Conservation (phyloP, 2,329 filamentous ascomycete genomes). For the Aspergillus thermomutatus region DNA sequence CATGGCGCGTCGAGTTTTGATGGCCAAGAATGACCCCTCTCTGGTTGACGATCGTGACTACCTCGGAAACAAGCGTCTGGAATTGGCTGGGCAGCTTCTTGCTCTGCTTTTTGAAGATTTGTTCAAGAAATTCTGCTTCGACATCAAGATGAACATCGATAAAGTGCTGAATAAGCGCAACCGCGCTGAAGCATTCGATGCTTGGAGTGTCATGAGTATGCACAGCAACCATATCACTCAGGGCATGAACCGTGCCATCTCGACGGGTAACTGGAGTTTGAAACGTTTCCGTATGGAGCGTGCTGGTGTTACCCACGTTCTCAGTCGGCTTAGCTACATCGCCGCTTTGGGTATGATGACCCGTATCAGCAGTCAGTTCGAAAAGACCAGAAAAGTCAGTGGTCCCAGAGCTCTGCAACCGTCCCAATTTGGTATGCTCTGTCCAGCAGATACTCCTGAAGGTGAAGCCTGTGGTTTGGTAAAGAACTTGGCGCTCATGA, state of each 20-base stretch:
- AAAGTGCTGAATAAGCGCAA: constrained; percentile 94
- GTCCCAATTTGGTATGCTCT: constrained; percentile 98
- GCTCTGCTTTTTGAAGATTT: constrained; percentile 94
- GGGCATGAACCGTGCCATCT: constrained; percentile 93
- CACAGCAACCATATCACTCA: constrained; percentile 84
- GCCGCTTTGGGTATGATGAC: constrained; percentile 99
- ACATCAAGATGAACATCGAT: constrained; percentile 90
- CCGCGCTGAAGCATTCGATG: constrained; percentile 82
- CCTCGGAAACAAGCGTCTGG: constrained; percentile 93
- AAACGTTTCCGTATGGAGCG: constrained; percentile 99
- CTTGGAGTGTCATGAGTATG: constrained; percentile 76
- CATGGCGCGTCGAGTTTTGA: constrained; percentile 94
- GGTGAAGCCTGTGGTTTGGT: constrained; percentile 97
- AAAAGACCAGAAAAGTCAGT: constrained; percentile 95
- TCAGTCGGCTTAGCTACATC: constrained; percentile 95
- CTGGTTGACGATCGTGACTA: constrained; percentile 96
- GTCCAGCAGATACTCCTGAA: constrained; percentile 95
- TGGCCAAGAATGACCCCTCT: constrained; percentile 85
- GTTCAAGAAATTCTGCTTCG: constrained; percentile 90
- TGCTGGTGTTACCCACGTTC: constrained; percentile 91
- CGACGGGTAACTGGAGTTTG: constrained; percentile 95
- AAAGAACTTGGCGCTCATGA: constrained; percentile 98
- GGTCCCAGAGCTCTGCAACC: constrained; percentile 94
- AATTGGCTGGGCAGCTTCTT: constrained; percentile 89
- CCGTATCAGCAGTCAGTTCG: constrained; percentile 94